These are phyloP conservation scores for Trichoderma brevicompactum DNA, from an alignment of 2,329 filamentous ascomycete genomes.

Conservation along the genomic window DNA sequence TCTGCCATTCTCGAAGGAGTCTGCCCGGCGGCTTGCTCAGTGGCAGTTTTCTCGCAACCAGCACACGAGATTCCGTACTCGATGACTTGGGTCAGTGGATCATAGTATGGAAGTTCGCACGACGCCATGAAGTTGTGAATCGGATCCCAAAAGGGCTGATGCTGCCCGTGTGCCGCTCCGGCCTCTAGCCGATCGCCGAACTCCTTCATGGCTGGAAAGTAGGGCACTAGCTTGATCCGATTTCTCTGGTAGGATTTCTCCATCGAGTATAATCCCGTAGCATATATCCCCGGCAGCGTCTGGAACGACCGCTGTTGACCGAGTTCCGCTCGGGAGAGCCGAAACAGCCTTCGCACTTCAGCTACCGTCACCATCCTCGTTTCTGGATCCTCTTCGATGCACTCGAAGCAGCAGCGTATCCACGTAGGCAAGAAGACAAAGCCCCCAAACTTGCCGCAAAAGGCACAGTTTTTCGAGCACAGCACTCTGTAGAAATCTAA, in stretches of 20 bases:
- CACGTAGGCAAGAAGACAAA: constrained; percentile 26
- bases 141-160: constrained; percentile 22
- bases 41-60: constrained; percentile 3
- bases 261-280: constrained; percentile 9
- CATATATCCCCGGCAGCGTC: constrained; percentile 11
- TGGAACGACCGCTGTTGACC: constrained; percentile 19
- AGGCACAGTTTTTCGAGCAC: constrained; percentile 18
- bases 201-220: constrained; percentile 20
- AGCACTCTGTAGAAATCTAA: constrained; percentile 20
- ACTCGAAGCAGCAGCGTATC: constrained; percentile 28
- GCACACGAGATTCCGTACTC: constrained; percentile 19
- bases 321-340: constrained; percentile 14
- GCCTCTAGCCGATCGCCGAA: constrained; percentile 15
- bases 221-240: constrained; percentile 21
- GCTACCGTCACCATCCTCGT: constrained; percentile 24
- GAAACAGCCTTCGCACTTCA: constrained; percentile 22
- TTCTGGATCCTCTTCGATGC: constrained; percentile 26
- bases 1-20: not conserved
- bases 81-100: not conserved
- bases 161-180: constrained; percentile 2
- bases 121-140: constrained; percentile 26
- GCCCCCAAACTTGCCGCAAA: constrained; percentile 27
- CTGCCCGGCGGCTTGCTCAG: not conserved
- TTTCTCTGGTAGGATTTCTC: constrained; percentile 3
- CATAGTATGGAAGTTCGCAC: constrained; percentile 23